These are phyloP conservation scores for Sporothrix luriei DNA, from an alignment of 2,329 filamentous ascomycete species.

Conservation along the genomic window DNA sequence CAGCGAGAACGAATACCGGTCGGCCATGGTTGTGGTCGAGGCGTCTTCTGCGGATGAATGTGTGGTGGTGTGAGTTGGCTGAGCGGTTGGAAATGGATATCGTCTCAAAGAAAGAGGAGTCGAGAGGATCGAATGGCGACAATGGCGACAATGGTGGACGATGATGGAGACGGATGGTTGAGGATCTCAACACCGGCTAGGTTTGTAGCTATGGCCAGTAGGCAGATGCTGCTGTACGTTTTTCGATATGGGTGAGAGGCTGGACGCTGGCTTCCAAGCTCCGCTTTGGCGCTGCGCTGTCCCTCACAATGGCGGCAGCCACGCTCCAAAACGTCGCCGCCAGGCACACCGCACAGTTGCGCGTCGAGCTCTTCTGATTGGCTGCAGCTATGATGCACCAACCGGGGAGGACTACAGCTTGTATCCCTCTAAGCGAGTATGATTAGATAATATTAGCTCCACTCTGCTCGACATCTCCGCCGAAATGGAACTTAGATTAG, in stretches of 20 bases:
- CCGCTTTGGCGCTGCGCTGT: constrained; percentile 14
- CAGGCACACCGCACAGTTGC: constrained; percentile 40
- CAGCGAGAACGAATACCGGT: constrained; percentile 98
- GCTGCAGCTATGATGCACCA: constrained; percentile 33
- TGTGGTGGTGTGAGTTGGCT: background rate
- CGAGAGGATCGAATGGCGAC: background rate
- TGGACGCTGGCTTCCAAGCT: constrained; percentile 25
- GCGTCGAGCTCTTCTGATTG: constrained; percentile 39
- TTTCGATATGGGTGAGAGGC: constrained; percentile 16
- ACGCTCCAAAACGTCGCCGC: constrained; percentile 29
- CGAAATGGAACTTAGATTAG: constrained; percentile 26
- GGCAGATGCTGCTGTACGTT: constrained; percentile 32
- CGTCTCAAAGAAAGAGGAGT: constrained; percentile 2
- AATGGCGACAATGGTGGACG: background rate
- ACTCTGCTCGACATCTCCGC: constrained; percentile 16
- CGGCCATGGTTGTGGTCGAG: constrained; percentile 69
- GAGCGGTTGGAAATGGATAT: constrained; percentile 11
- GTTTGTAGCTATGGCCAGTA: constrained; percentile 20
- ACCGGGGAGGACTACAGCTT: background rate
- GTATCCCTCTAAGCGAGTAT: background rate
- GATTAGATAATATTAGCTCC: background rate
- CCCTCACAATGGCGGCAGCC: constrained; percentile 2
- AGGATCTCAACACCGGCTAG: background rate
- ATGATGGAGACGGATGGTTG: constrained; percentile 5
- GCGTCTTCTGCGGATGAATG: constrained; percentile 11